phyloP scores from a whole-genome alignment of 805 yeast species.

The Grigorovia humatica region DNA sequence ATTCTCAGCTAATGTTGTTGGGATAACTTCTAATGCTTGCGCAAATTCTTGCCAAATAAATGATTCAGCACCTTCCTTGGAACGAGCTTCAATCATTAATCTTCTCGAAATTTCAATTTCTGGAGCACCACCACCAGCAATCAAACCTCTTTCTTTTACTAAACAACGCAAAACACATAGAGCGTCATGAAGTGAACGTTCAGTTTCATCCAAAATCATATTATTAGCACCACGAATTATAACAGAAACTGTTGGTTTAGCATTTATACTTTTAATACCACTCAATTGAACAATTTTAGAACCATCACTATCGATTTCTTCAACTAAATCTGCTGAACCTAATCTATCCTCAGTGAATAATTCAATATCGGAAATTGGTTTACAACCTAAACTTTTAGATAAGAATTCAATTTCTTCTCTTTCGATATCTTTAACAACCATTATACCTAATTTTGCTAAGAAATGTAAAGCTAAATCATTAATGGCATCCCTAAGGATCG shows the following conservation, averaged over 20 bases:
- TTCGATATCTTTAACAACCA: conserved; percentile 92
- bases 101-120: conserved; percentile 81
- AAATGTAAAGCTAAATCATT: conserved; percentile 92
- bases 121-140: conserved; percentile 99
- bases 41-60: conserved; percentile 89
- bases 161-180: conserved; percentile 87
- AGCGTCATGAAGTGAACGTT: conserved; percentile 95
- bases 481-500: conserved; percentile 90
- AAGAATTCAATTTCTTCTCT: conserved; percentile 94
- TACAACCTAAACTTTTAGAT: conserved; percentile 73
- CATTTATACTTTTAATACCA: conserved; percentile 46
- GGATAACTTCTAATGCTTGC: conserved; percentile 82
- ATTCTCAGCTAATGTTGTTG: conserved; percentile 89
- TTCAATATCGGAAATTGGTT: conserved; percentile 93
- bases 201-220: conserved; percentile 88
- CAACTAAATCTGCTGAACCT: conserved; percentile 85
- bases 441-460: conserved; percentile 79
- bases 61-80: conserved; percentile 76
- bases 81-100: conserved; percentile 58
- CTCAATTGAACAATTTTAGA: conserved; percentile 83
- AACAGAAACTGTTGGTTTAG: conserved; percentile 63
- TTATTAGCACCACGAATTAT: conserved; percentile 92
- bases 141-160: conserved; percentile 77
- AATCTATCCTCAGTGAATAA: conserved; percentile 86
- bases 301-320: conserved; percentile 82